These are phyloP conservation scores for Podila epicladia DNA, from an alignment of 192 early-diverging fungal genomes.

Conservation along the genomic window DNA sequence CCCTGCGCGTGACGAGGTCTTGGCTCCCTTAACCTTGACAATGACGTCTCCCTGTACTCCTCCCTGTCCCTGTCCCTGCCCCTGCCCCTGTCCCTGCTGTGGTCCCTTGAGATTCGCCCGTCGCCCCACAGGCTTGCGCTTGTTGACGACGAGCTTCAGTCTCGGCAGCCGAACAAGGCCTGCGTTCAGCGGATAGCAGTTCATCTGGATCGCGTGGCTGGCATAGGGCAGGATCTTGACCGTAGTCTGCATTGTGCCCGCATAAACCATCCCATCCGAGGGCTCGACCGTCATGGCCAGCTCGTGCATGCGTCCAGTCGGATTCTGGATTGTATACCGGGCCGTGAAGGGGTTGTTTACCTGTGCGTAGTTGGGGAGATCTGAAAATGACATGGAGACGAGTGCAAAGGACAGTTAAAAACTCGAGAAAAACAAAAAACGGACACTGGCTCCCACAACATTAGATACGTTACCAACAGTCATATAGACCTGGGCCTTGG, in stretches of 20 bases:
- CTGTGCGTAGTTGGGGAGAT: slow-evolving; percentile 62
- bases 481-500: slow-evolving; percentile 44
- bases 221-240: slow-evolving; percentile 68
- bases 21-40: slow-evolving; percentile 26
- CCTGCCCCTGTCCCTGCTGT: background rate
- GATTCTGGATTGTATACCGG: slow-evolving; percentile 70
- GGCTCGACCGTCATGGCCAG: slow-evolving; percentile 68
- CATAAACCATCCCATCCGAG: slow-evolving; percentile 79
- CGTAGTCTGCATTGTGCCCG: slow-evolving; percentile 71
- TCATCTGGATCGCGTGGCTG: slow-evolving; percentile 59
- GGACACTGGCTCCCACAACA: background rate
- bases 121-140: slow-evolving; percentile 15
- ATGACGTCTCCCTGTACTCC: slow-evolving; percentile 19
- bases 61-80: slow-evolving; percentile 2
- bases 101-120: slow-evolving; percentile 5
- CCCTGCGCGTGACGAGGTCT: background rate
- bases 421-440: background rate
- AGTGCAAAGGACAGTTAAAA: background rate
- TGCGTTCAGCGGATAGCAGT: slow-evolving; percentile 67
- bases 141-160: slow-evolving; percentile 53
- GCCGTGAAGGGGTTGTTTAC: slow-evolving; percentile 70
- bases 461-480: slow-evolving; percentile 43
- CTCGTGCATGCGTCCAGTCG: slow-evolving; percentile 60
- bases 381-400: slow-evolving; percentile 42
- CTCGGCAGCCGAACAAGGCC: slow-evolving; percentile 68